phyloP scores from a whole-genome alignment of 2,329 filamentous ascomycete genomes.

The Albifimbria verrucaria region DNA sequence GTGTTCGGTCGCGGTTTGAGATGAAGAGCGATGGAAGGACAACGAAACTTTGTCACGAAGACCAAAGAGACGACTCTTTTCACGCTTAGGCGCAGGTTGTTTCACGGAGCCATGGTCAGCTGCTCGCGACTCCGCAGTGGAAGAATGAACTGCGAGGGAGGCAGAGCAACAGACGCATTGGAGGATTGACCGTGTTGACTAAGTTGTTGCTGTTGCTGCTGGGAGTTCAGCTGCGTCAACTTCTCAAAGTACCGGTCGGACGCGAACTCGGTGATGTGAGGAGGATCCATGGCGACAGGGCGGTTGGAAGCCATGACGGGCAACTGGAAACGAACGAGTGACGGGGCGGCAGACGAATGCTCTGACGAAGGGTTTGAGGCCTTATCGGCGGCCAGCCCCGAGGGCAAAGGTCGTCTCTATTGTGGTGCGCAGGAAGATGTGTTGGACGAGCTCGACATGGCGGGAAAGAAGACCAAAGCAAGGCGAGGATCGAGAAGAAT shows the following conservation, averaged over 20 bases:
- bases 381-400: conserved; percentile 24
- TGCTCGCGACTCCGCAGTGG: conserved; percentile 41
- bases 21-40: conserved; percentile 17
- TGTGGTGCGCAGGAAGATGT: conserved; percentile 17
- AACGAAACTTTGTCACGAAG: conserved; percentile 37
- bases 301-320: conserved; percentile 30
- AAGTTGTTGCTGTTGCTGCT: conserved; percentile 38
- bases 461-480: conserved; percentile 12
- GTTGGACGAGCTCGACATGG: conserved; percentile 25
- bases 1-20: conserved; percentile 8
- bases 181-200: too few relatives aligned
- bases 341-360: conserved; percentile 8
- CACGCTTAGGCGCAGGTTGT: conserved; percentile 32
- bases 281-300: conserved; percentile 52
- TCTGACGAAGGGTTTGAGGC: conserved; percentile 12
- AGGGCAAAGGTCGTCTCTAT: conserved; percentile 28
- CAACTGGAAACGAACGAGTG: conserved; percentile 16
- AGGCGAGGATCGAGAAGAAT: conserved; percentile 8
- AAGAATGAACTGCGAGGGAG: conserved; percentile 44
- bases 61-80: conserved; percentile 40
- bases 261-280: conserved; percentile 64
- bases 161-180: conserved; percentile 17
- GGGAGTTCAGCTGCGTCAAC: conserved; percentile 51
- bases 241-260: conserved; percentile 64
- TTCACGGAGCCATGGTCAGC: conserved; percentile 26